phyloP scores from a whole-genome alignment of 192 early-diverging fungal species.

The Backusella westeae region DNA sequence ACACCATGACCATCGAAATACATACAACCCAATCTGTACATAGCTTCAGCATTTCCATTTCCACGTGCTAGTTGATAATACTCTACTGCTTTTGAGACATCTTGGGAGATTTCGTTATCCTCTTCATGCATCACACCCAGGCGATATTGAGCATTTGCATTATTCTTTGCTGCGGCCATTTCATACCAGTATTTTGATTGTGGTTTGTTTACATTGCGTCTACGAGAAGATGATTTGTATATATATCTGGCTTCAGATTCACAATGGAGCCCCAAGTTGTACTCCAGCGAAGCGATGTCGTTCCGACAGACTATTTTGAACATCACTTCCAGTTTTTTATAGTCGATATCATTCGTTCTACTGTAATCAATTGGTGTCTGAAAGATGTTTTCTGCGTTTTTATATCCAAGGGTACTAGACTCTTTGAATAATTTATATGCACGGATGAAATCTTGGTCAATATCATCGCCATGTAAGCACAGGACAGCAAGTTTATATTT shows the following conservation, averaged over 20 bases:
- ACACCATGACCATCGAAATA: background rate
- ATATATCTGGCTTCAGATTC: background rate
- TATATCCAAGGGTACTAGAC: background rate
- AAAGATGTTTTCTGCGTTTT: background rate
- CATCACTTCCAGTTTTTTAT: background rate
- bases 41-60: conserved; percentile 19
- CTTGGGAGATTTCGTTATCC: conserved; percentile 21
- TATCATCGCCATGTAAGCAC: conserved; percentile 18
- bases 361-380: background rate
- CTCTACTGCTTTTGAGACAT: conserved; percentile 24
- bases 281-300: background rate
- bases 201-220: background rate
- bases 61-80: conserved; percentile 18
- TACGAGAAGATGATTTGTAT: background rate
- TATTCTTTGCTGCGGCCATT: conserved; percentile 19
- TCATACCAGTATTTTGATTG: conserved; percentile 29
- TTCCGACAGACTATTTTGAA: background rate
- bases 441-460: conserved; percentile 10
- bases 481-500: background rate
- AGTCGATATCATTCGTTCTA: background rate
- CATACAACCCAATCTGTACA: background rate
- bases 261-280: conserved; percentile 6
- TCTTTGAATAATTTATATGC: background rate
- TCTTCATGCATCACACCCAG: conserved; percentile 29
- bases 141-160: conserved; percentile 22